Evolutionary conservation across 2,329 filamentous ascomycete genomes (phyloP), one percentile per base, ranked within the genome.

Genomic region (Escovopsis sp.): DNA sequence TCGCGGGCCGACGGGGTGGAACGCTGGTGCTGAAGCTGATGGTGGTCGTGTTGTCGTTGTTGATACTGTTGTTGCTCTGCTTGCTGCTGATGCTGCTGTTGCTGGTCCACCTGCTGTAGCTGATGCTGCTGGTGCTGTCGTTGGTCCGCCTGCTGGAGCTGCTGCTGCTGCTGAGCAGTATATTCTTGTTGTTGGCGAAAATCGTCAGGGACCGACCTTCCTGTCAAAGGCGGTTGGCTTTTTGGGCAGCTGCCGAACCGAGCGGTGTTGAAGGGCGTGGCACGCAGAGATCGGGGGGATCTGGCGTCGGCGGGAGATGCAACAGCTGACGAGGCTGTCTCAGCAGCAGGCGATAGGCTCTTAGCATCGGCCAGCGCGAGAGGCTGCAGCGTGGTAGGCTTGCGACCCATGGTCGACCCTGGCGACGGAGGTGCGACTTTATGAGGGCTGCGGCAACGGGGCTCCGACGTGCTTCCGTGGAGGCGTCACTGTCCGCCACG

Each of bases 371-470:
- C 58, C 55, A 73, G 60, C 52, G 63, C 56, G 57, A 73, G 63
- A 56, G 70, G 68, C 60, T 72, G 64, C 45, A 68, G 70, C 56
- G 63, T 66, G 21, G n/a, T n/a, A 50, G 65, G 57, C 57, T 71
- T 74, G 54, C 69, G 70, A 58, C 62, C 68, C 69, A 73, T 73
- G 19, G 45, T 41, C 40, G 37, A 35, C 28, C 35, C 23, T 31
- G 34, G 17, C 35, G 33, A 30, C 16, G 27, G 30, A 28, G 26
- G 15, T 18, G 14, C 17, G 26, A 35, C 34, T 19, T n/a, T 35
- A 34, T 35, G 28, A 31, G 17, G 33, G 32, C 38, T 28, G 29
- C 35, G 21, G 35, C 11, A 36, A 31, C 28, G 19, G 14, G n/a
- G n/a, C n/a, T n/a, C n/a, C n/a, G n/a, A n/a, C n/a, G n/a, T n/a